Evolutionary conservation across 2,329 filamentous ascomycete genomes (phyloP).

Genomic region (Pyrenophora seminiperda): DNA sequence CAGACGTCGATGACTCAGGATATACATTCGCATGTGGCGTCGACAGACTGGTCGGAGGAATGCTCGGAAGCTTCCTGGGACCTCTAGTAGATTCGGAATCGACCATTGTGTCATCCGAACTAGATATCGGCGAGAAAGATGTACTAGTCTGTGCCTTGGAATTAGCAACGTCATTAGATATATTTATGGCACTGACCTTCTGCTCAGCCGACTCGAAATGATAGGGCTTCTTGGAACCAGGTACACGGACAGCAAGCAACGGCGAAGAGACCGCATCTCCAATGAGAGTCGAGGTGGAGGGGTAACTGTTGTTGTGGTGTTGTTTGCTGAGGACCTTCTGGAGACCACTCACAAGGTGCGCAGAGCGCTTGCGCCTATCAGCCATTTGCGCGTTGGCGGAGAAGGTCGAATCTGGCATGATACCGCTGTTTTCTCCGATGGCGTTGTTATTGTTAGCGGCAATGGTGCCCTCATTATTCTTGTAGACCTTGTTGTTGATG

Average conservation of each 20-base stretch:
- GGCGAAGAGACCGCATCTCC: neutral
- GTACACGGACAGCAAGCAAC: neutral
- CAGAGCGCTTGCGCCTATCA: neutral
- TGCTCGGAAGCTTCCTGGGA: neutral
- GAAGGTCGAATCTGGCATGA: neutral
- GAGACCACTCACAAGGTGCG: neutral
- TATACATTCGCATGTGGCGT: neutral
- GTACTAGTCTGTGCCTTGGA: neutral
- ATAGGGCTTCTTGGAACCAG: neutral
- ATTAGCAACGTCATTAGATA: neutral
- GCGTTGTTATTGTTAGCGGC: too few species aligned
- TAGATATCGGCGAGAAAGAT: neutral
- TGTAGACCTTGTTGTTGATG: neutral
- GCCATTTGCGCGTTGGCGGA: neutral
- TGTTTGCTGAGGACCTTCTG: neutral
- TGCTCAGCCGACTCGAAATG: slow-evolving; percentile 1
- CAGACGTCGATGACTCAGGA: neutral
- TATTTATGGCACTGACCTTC: neutral
- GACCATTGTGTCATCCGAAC: neutral
- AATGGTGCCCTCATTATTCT: neutral
- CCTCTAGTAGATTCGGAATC: neutral
- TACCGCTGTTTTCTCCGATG: too few species aligned
- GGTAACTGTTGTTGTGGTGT: neutral
- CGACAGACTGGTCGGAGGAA: neutral
- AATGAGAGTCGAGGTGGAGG: neutral